Base-by-base conservation (phyloP, 805 yeast species). In the Wickerhamomyces sydowiorum region DNA sequence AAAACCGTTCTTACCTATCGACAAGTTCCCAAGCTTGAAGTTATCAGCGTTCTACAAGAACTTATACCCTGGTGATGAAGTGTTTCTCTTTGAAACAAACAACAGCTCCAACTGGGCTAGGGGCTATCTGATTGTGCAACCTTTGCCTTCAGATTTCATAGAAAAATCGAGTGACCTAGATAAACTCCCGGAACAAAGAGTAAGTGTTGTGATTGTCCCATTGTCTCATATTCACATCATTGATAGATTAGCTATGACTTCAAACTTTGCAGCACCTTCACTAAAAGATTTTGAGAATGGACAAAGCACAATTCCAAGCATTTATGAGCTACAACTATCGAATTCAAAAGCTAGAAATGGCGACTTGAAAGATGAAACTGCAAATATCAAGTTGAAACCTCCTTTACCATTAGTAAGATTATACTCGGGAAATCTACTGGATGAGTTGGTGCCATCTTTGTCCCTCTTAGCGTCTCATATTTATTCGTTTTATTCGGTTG, bases 61-160 rank as follows among this genome's bases (percentile, higher is more conserved):
- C 57, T 60, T 82, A 36, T 82, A 77, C 54, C 81, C 82, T 18
- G 96, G 95, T 28, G 95, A 86, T 60, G 86, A 82, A 48, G 78
- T 84, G 25, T 85, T 75, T 58, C 66, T 86, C 17, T 84, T 86
- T 56, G 96, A 87, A 56, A 65, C 73, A 37, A 68, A 74, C 60
- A 60, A 32, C 10, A 18, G 65, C 32, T 69, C 70, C 18, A 73
- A 73, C 47, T 88, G 96, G 96, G 87, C 80, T 20, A 71, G 96
- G 51, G 96, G 89, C 12, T 87, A 88, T 59, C 70, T 77, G 4
- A 65, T 83, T 28, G 66, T 82, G 30, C 73, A 79, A 44, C 90
- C 95, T 7, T 64, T 79, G 41, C 91, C 91, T 1, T 71, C 77
- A 25, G 87, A 82, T 55, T 83, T 78, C 60, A 73, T 81, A 29